Base-by-base conservation (phyloP, 2,329 filamentous ascomycete genomes). In the Fusarium dimerum region DNA sequence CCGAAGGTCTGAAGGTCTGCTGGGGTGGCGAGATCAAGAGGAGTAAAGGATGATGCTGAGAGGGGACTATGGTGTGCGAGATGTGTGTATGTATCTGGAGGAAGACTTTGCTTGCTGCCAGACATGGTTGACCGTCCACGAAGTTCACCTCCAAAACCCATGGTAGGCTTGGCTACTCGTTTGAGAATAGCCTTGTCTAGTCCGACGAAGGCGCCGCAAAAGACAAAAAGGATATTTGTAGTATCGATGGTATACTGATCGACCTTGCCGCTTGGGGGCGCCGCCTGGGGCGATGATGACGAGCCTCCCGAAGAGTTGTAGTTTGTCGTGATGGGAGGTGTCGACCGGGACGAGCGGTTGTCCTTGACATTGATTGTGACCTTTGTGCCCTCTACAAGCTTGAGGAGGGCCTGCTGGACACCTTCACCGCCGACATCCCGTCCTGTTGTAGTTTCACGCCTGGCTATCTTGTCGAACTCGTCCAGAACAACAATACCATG, bases 391-490 rank as follows among this genome's bases (percentile, higher is more conserved):
- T 99, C 94, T 17, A 99, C 90, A 40, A 99, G 91, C 74, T 97
- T 97, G 32, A 99, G 75, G 6, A 99, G 77, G 7, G 94, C 93
- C 73, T 99, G 94, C 67, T 99, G 94, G 0, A 97, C 94, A 48
- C 94, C 94, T 76, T 97, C 94, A 18, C 94, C 94, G 16, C 92
- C 90, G 3, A 99, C 94, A 66, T 99, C 94, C 63, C 95, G 89
- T 17, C 92, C 93, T 54, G 96, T 92, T 55, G 85, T 85, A 15
- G 92, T 88, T 68, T 94, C 93, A 26, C 90, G 86, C 38, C 89
- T 90, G 2, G 94, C 92, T 52, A 97, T 92, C 74, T 99, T 99
- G 77, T 99, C 94, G 50, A 99, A 91, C 73, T 99, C 94, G 63
- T 99, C 94, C 17, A 99, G 79, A 50, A 96, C 94, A 43, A 99